These are phyloP conservation scores for Penstemon newberryi DNA, from an alignment of 257 asterid species.

Conservation along the genomic window DNA sequence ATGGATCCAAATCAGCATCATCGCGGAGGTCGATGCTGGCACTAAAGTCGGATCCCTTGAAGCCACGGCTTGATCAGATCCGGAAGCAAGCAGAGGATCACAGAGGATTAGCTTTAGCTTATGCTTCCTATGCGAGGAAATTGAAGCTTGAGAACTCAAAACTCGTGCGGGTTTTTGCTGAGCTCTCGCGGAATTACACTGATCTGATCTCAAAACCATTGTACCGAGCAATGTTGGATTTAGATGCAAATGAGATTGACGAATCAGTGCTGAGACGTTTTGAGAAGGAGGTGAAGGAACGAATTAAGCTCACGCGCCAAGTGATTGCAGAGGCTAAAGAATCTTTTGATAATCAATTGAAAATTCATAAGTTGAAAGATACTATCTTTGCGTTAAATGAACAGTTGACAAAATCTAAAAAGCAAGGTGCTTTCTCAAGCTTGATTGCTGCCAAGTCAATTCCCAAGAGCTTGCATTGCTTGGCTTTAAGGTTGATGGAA, in stretches of 20 bases:
- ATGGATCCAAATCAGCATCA: slow-evolving; percentile 2
- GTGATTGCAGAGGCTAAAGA: slow-evolving; percentile 53
- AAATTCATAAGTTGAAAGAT: slow-evolving; percentile 54
- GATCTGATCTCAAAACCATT: slow-evolving; percentile 35
- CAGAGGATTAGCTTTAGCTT: slow-evolving; percentile 36
- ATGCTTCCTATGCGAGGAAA: slow-evolving; percentile 52
- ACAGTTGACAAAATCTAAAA: slow-evolving; percentile 44
- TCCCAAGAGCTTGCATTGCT: slow-evolving; percentile 54
- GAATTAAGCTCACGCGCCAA: slow-evolving; percentile 43
- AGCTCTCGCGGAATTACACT: slow-evolving; percentile 44
- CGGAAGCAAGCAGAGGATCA: slow-evolving; percentile 51
- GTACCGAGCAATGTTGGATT: slow-evolving; percentile 30
- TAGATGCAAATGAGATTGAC: slow-evolving; percentile 34
- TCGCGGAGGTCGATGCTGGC: slow-evolving; percentile 42
- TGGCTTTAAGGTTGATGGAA: slow-evolving; percentile 53
- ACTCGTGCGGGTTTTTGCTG: slow-evolving; percentile 45
- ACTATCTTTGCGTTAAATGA: slow-evolving; percentile 50
- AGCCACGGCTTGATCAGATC: slow-evolving; percentile 48
- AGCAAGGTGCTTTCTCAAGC: slow-evolving; percentile 56
- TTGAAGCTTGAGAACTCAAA: slow-evolving; percentile 57
- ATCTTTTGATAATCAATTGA: slow-evolving; percentile 50
- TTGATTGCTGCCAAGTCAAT: slow-evolving; percentile 62
- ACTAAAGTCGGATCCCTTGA: slow-evolving; percentile 45
- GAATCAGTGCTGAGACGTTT: slow-evolving; percentile 40
- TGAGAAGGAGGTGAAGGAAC: slow-evolving; percentile 56